Evolutionary conservation across 768 basidiomycete genomes (phyloP).

Genomic region (Calvatia gigantea): DNA sequence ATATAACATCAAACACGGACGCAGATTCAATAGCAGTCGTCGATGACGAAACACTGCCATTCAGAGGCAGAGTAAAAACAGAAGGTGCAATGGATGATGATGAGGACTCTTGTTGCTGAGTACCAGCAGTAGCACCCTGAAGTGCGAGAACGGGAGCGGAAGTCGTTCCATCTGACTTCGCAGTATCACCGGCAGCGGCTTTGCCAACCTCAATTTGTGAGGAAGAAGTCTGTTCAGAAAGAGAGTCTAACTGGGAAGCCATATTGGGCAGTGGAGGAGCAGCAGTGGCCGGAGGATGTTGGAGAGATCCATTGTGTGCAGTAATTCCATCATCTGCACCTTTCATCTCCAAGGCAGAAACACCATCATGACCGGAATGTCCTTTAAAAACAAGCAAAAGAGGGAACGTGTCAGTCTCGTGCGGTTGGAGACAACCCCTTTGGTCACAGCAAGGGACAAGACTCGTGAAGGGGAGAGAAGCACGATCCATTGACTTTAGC

Average conservation of each 20-base stretch:
- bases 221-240: slow-evolving; percentile 17
- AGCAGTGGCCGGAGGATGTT: slow-evolving; percentile 7
- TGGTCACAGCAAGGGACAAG: slow-evolving; percentile 29
- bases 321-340: slow-evolving; percentile 23
- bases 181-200: slow-evolving; percentile 7
- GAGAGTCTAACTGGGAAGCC: slow-evolving; percentile 14
- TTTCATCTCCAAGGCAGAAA: slow-evolving; percentile 34
- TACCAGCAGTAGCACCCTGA: not conserved
- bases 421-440: slow-evolving; percentile 42
- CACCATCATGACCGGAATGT: slow-evolving; percentile 32
- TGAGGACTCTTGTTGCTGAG: not conserved
- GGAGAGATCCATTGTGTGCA: slow-evolving; percentile 6
- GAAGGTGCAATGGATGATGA: not conserved
- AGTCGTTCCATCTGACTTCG: slow-evolving; percentile 11
- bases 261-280: not conserved
- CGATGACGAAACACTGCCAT: not conserved
- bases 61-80: slow-evolving; percentile 6
- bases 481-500: slow-evolving; percentile 33
- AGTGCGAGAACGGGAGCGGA: not conserved
- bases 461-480: slow-evolving; percentile 31
- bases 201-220: slow-evolving; percentile 23
- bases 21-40: slow-evolving; percentile 32
- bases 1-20: slow-evolving; percentile 48
- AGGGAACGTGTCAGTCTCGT: slow-evolving; percentile 54
- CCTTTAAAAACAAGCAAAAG: slow-evolving; percentile 40